Conservation (phyloP, 768 basidiomycete species). For the Leccinellum luteum region DNA sequence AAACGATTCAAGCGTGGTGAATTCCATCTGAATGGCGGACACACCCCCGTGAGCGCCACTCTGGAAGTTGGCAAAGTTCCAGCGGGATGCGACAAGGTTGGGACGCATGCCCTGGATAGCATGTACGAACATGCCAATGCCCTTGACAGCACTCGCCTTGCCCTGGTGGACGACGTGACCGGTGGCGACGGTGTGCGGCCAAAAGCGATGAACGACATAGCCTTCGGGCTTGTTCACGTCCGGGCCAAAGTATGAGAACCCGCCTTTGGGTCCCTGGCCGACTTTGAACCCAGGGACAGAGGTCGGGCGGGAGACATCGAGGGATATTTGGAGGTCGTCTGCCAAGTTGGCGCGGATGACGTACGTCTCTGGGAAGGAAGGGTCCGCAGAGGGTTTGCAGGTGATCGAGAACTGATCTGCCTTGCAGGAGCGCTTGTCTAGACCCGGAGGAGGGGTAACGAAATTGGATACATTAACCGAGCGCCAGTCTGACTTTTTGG, state of each 20-base stretch:
- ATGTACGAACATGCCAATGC: conserved; percentile 85
- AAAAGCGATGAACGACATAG: conserved; percentile 89
- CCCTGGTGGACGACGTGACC: conserved; percentile 73
- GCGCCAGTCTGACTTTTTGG: conserved; percentile 76
- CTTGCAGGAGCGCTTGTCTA: conserved; percentile 85
- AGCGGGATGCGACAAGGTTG: conserved; percentile 85
- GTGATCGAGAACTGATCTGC: conserved; percentile 82
- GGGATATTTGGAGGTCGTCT: conserved; percentile 73
- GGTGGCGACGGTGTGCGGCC: conserved; percentile 63
- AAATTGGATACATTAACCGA: conserved; percentile 85
- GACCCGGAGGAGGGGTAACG: conserved; percentile 65
- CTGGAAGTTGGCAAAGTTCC: conserved; percentile 97
- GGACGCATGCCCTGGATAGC: conserved; percentile 99
- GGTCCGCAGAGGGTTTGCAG: conserved; percentile 50
- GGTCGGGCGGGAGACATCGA: conserved; percentile 69
- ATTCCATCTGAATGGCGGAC: conserved; percentile 93
- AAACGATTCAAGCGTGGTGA: conserved; percentile 77
- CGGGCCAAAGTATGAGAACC: conserved; percentile 83
- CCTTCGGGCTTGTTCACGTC: conserved; percentile 70
- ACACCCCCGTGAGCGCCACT: conserved; percentile 69
- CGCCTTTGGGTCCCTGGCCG: conserved; percentile 84
- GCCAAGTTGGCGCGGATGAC: conserved; percentile 75
- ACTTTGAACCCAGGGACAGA: conserved; percentile 86
- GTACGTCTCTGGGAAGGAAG: conserved; percentile 74
- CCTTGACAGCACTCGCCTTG: conserved; percentile 51